Conservation (phyloP, 2,329 filamentous ascomycete species). For the Paraphoma sp. region DNA sequence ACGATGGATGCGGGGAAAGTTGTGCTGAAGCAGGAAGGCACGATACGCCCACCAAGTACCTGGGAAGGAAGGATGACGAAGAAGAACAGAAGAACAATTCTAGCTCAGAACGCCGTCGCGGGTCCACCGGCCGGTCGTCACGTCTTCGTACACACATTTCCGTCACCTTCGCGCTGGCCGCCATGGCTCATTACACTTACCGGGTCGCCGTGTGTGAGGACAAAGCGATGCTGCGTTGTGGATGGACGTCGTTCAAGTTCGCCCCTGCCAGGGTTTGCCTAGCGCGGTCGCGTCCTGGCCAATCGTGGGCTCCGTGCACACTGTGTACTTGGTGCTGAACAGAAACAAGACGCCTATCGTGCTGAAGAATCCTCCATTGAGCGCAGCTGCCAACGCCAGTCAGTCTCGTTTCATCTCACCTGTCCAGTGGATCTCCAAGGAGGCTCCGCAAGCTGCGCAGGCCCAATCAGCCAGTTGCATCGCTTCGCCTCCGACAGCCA, state of each 20-base stretch:
- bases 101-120: constrained; percentile 10
- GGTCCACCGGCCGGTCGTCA: constrained; percentile 12
- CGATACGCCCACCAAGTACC: constrained; percentile 14
- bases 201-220: constrained; percentile 22
- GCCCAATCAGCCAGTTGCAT: constrained; percentile 30
- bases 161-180: constrained; percentile 7
- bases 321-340: background rate
- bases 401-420: constrained; percentile 32
- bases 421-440: constrained; percentile 12
- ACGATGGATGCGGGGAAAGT: constrained; percentile 10
- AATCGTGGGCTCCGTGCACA: constrained; percentile 13
- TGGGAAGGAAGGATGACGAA: constrained; percentile 15
- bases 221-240: constrained; percentile 34
- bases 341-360: constrained; percentile 18
- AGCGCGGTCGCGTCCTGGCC: constrained; percentile 22
- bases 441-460: constrained; percentile 7
- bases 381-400: constrained; percentile 27
- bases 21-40: constrained; percentile 24
- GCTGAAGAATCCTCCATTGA: constrained; percentile 30
- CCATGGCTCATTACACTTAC: constrained; percentile 30
- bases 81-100: constrained; percentile 20
- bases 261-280: constrained; percentile 29
- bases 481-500: constrained; percentile 26
- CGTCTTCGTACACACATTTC: constrained; percentile 20
- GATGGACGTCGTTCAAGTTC: constrained; percentile 33